A percentile compares a stretch with the other conserved stretches of the same genome.
phyloP scores from a whole-genome alignment of 2,329 filamentous ascomycete genomes.

The Xylariomycetidae sp. region DNA sequence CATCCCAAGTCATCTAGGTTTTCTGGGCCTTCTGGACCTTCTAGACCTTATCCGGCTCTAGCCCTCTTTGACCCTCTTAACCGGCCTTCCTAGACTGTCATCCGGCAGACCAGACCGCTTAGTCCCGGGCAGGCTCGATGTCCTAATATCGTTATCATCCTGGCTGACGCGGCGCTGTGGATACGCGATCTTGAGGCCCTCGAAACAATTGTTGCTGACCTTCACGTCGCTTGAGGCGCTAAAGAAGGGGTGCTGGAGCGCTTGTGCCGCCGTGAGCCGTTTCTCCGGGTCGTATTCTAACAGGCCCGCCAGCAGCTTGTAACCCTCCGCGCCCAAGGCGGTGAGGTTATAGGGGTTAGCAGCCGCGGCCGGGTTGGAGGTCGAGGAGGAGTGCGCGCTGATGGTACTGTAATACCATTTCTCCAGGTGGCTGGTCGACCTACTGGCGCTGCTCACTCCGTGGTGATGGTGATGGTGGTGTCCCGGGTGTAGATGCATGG shows the following conservation, averaged over 20 bases:
- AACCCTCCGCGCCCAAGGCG: slow-evolving; percentile 70
- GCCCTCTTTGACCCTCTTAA: slow-evolving; percentile 58
- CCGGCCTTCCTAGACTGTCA: slow-evolving; percentile 62
- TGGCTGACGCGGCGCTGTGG: slow-evolving; percentile 85
- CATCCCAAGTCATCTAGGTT: too few species aligned
- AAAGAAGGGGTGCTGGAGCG: slow-evolving; percentile 90
- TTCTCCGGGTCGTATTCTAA: slow-evolving; percentile 92
- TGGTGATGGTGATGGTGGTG: slow-evolving; percentile 27
- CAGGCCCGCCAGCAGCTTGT: slow-evolving; percentile 73
- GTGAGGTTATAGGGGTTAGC: slow-evolving; percentile 34
- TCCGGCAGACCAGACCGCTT: slow-evolving; percentile 85
- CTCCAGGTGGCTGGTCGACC: slow-evolving; percentile 54
- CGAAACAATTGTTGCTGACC: slow-evolving; percentile 81
- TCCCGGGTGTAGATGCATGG: slow-evolving; percentile 36
- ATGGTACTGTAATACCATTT: slow-evolving; percentile 75
- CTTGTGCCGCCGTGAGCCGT: slow-evolving; percentile 80
- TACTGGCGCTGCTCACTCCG: slow-evolving; percentile 25
- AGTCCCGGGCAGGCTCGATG: slow-evolving; percentile 81
- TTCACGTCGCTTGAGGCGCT: slow-evolving; percentile 48
- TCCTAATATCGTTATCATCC: slow-evolving; percentile 95
- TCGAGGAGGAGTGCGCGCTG: slow-evolving; percentile 48
- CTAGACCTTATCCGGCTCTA: too few species aligned
- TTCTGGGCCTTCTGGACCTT: too few species aligned
- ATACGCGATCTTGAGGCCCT: slow-evolving; percentile 83
- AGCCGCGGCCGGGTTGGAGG: slow-evolving; percentile 37